Evolutionary conservation across 371 early-diverging fungal genomes (phyloP).

Genomic region (Actinomucor elegans): DNA sequence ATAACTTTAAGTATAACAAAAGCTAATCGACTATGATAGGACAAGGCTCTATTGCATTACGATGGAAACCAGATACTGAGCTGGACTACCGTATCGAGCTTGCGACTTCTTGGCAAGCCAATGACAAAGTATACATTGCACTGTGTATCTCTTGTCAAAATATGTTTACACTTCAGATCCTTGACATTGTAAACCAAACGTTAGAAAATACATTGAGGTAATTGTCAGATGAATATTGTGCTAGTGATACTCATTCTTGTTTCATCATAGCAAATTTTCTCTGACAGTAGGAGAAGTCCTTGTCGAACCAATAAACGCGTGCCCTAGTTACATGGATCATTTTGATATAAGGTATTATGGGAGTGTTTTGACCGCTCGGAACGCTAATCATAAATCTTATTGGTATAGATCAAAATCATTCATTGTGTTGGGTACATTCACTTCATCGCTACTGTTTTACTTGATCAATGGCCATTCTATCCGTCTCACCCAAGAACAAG

Average conservation of each 20-base stretch:
- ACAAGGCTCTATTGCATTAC: neutral
- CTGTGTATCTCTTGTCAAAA: neutral
- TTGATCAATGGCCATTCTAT: slow-evolving; percentile 1
- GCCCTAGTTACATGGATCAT: slow-evolving; percentile 16
- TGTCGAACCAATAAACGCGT: neutral
- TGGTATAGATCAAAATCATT: slow-evolving; percentile 1
- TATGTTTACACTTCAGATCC: neutral
- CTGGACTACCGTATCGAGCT: slow-evolving; percentile 1
- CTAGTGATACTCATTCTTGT: neutral
- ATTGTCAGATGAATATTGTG: neutral
- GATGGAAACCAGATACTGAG: neutral
- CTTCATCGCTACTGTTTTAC: slow-evolving; percentile 10
- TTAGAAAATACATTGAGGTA: neutral
- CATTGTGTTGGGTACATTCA: slow-evolving; percentile 18
- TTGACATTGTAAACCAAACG: neutral
- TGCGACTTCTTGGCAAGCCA: slow-evolving; percentile 12
- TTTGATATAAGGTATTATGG: slow-evolving; percentile 15
- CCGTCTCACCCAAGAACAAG: slow-evolving; percentile 4
- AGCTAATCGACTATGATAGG: neutral
- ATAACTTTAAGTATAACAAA: neutral
- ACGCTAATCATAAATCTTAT: too few relatives aligned
- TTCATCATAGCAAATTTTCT: neutral
- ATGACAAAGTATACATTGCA: slow-evolving; percentile 6
- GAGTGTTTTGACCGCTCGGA: neutral
- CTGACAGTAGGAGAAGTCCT: neutral